Conservation (phyloP, 1,284 basidiomycete species). For the Heterobasidion occidentale region DNA sequence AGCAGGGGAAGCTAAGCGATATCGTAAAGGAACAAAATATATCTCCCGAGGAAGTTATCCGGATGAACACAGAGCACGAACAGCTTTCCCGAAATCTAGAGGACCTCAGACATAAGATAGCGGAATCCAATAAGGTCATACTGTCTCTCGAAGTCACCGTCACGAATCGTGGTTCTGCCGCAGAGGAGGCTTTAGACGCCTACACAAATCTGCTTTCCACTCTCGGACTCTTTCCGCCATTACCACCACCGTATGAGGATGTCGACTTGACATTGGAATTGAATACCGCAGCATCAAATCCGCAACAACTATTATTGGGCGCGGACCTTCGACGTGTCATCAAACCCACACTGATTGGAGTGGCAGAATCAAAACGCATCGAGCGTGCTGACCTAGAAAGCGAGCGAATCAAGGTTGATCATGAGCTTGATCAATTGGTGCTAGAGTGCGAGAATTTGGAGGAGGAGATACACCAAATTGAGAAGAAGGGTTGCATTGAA, state of each 20-base stretch:
- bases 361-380: conserved; percentile 62
- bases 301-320: conserved; percentile 55
- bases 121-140: conserved; percentile 60
- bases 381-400: conserved; percentile 65
- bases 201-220: conserved; percentile 67
- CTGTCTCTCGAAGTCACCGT: conserved; percentile 75
- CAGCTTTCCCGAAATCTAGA: conserved; percentile 61
- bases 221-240: conserved; percentile 67
- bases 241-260: conserved; percentile 57
- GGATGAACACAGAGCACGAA: conserved; percentile 84
- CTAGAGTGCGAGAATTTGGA: conserved; percentile 72
- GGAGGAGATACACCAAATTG: conserved; percentile 60
- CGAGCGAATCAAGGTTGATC: conserved; percentile 68
- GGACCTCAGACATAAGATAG: conserved; percentile 67
- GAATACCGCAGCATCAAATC: conserved; percentile 64
- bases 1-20: conserved; percentile 53
- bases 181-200: conserved; percentile 71
- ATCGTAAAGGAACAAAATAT: conserved; percentile 80
- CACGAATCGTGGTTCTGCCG: conserved; percentile 66
- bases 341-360: conserved; percentile 60
- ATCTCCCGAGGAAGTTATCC: conserved; percentile 74
- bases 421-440: conserved; percentile 70
- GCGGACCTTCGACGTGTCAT: conserved; percentile 60
- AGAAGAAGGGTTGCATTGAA: conserved; percentile 58
- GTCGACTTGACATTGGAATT: conserved; percentile 69